Evolutionary conservation across 441 rosid species (phyloP).

Genomic region (Rhodomyrtus psidioides): DNA sequence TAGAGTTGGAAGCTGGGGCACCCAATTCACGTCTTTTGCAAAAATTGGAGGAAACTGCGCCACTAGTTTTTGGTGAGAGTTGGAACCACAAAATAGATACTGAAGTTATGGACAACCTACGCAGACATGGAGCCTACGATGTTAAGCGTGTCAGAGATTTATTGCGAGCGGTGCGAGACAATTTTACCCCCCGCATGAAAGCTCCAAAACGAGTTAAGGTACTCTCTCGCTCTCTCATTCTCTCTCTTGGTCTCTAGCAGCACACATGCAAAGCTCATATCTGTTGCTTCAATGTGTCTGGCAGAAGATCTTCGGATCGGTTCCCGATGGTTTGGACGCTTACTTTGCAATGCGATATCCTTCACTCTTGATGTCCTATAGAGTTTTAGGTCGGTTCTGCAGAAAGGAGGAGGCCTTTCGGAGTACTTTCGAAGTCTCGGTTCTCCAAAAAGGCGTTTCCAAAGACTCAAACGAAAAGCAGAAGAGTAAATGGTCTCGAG

Average conservation of each 20-base stretch:
- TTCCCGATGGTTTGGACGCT: slow-evolving; percentile 71
- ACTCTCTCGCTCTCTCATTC: background rate
- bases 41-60: slow-evolving; percentile 55
- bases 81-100: slow-evolving; percentile 84
- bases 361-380: slow-evolving; percentile 57
- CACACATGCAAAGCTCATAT: background rate
- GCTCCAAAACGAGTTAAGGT: slow-evolving; percentile 82
- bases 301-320: slow-evolving; percentile 68
- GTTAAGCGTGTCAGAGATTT: slow-evolving; percentile 68
- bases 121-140: slow-evolving; percentile 70
- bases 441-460: no score
- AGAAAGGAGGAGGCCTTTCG: slow-evolving; percentile 57
- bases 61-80: slow-evolving; percentile 66
- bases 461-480: no score
- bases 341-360: slow-evolving; percentile 75
- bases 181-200: slow-evolving; percentile 73
- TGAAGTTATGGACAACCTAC: slow-evolving; percentile 54
- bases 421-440: slow-evolving; percentile 36
- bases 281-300: background rate
- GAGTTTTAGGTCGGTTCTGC: slow-evolving; percentile 40
- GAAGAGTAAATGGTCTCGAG: no score
- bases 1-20: slow-evolving; percentile 49
- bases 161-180: slow-evolving; percentile 76
- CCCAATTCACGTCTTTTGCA: slow-evolving; percentile 36
- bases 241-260: background rate